Evolutionary conservation across 352 stramenopile species (phyloP).

Genomic region (Plasmopara halstedii): DNA sequence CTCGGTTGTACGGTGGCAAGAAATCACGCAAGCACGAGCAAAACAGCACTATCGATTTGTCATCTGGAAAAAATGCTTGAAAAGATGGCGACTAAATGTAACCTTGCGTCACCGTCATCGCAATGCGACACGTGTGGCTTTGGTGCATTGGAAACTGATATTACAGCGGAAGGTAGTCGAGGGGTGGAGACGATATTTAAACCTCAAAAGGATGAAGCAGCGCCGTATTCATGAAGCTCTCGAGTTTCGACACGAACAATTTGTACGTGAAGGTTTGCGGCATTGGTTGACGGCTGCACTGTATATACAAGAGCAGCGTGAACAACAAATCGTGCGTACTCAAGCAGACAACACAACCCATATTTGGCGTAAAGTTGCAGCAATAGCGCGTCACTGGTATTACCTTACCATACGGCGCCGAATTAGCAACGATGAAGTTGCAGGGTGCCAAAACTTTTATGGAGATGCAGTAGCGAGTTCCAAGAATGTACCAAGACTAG

Average conservation of each 20-base stretch:
- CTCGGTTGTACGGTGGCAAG: slow-evolving; percentile 30
- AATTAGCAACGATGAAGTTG: not conserved
- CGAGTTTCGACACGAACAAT: slow-evolving; percentile 38
- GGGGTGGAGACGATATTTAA: slow-evolving; percentile 30
- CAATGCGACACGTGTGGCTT: slow-evolving; percentile 19
- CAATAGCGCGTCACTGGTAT: slow-evolving; percentile 29
- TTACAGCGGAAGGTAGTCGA: slow-evolving; percentile 25
- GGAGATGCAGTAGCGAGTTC: not conserved
- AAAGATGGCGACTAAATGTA: slow-evolving; percentile 24
- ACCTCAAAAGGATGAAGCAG: slow-evolving; percentile 23
- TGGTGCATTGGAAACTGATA: slow-evolving; percentile 51
- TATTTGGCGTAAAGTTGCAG: slow-evolving; percentile 23
- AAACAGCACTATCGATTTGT: slow-evolving; percentile 20
- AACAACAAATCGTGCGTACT: slow-evolving; percentile 10
- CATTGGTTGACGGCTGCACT: slow-evolving; percentile 41
- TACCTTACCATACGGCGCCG: slow-evolving; percentile 16
- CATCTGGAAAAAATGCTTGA: slow-evolving; percentile 25
- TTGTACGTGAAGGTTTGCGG: slow-evolving; percentile 35
- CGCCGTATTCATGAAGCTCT: slow-evolving; percentile 39
- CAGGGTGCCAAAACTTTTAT: too few relatives aligned
- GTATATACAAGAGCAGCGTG: slow-evolving; percentile 30
- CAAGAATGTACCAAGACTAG: not conserved
- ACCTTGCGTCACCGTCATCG: slow-evolving; percentile 8
- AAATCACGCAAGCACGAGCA: slow-evolving; percentile 32
- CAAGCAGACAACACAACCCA: slow-evolving; percentile 16